Conservation (phyloP, 305 asterid genomes). For the Fraxinus platypoda region DNA sequence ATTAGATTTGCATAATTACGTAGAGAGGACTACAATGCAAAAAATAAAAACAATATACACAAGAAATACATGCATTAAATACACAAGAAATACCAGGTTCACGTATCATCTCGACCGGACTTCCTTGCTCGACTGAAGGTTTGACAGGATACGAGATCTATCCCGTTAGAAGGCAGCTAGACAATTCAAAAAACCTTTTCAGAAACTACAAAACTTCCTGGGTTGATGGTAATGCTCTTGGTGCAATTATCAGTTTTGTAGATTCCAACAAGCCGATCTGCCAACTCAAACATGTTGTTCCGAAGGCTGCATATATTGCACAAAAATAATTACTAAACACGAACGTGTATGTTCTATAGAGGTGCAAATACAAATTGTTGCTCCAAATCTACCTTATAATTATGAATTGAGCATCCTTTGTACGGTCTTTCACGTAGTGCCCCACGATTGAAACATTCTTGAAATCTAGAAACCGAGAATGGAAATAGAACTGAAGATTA, state of each 20-base stretch:
- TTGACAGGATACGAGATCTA: background rate
- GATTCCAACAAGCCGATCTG: conserved; percentile 89
- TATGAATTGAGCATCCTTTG: conserved; percentile 95
- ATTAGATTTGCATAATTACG: background rate
- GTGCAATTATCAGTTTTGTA: conserved; percentile 96
- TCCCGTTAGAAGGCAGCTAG: background rate
- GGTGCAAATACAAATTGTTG: conserved; percentile 12
- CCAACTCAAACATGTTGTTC: conserved; percentile 93
- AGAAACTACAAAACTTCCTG: conserved; percentile 81
- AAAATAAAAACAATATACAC: background rate
- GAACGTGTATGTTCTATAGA: background rate
- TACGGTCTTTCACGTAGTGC: conserved; percentile 94
- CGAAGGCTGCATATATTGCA: conserved; percentile 59
- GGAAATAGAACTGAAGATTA: background rate
- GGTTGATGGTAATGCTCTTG: conserved; percentile 87
- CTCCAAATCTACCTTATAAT: conserved; percentile 61
- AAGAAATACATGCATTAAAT: background rate
- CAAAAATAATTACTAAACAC: background rate
- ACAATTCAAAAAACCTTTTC: conserved; percentile 51
- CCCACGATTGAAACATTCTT: conserved; percentile 95
- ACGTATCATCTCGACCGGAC: background rate
- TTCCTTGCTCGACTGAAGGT: background rate
- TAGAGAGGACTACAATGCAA: background rate
- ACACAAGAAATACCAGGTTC: background rate
- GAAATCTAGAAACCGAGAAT: conserved; percentile 49